Evolutionary conservation across 2,329 filamentous ascomycete species (phyloP), one percentile per base, ranked within the genome.

Genomic region (Stemphylium beticola): DNA sequence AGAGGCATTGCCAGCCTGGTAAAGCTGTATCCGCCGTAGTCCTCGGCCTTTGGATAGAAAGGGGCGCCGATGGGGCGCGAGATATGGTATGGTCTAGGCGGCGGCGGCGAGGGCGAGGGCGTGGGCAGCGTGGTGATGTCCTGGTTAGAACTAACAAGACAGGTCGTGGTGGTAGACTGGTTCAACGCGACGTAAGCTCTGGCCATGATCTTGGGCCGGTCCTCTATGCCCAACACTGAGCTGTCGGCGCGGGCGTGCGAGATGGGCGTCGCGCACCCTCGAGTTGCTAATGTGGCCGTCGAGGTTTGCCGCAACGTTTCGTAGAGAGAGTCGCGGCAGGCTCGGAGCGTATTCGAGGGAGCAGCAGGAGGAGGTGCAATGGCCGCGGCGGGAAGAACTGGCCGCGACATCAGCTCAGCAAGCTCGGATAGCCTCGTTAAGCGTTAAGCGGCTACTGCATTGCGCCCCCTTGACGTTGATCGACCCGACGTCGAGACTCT

Each of bases 1-100:
- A 67, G 60, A 58, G 64, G 62, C 70, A 72, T 71, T 22, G 64
- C 60, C 46, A 59, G 56, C 40, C 39, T 51, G 32, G 43, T 53
- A 43, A 56, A 48, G 14, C 40, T 54, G 59, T 56, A 57, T 33
- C 56, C 51, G 37, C 57, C 61, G 58, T 62, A 61, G 55, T 66
- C 57, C 37, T 62, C 57, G n/a, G 62, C 43, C 39, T 58, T 60
- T 31, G 61, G 45, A 52, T 57, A 55, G 53, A 60, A 60, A 44
- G 63, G 57, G 31, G 55, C 52, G 54, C 59, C 58, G 49, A 53
- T 51, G 32, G 66, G 64, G 48, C 53, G 59, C 17, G 57, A 56
- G 55, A 58, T 49, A 48, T 49, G 47, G 58, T 55, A 66, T 29
- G 60, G 59, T 36, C 55, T 44, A 14, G 59, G 58, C 31, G 60